Percentiles rank a stretch among this genome's conserved stretches.
Evolutionary conservation across 1,284 basidiomycete species (phyloP).

Genomic region (Cryptococcus hybrid): DNA sequence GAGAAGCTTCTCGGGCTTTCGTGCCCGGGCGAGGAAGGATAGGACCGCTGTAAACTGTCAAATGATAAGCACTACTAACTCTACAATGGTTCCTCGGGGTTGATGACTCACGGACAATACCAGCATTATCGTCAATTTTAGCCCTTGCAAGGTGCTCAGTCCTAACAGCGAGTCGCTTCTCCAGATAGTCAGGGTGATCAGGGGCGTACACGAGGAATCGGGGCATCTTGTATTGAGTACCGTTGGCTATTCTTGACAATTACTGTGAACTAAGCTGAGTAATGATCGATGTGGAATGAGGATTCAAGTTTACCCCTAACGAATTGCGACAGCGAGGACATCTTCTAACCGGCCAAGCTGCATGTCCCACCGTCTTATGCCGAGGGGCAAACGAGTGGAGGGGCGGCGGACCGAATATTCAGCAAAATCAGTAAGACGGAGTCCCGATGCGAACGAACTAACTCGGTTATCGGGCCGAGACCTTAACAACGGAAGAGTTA

Average conservation of each 20-base stretch:
- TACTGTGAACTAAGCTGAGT: neutral
- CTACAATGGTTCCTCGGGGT: neutral
- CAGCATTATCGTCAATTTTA: constrained; percentile 20
- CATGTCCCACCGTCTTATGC: no score
- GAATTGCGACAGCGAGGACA: neutral
- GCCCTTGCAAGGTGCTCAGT: constrained; percentile 30
- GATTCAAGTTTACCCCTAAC: neutral
- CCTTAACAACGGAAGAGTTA: no score
- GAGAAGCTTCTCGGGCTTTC: constrained; percentile 5
- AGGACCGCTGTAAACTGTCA: constrained; percentile 21
- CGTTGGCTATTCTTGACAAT: neutral
- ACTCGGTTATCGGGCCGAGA: no score
- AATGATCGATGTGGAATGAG: neutral
- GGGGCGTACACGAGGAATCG: constrained; percentile 38
- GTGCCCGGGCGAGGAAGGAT: constrained; percentile 16
- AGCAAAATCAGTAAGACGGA: no score
- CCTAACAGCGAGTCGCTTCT: constrained; percentile 38
- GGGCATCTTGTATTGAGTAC: constrained; percentile 12
- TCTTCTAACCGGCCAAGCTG: no score
- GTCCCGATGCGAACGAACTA: no score
- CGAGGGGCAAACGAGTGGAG: no score
- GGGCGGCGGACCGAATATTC: no score
- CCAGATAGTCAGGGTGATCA: constrained; percentile 41
- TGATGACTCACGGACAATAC: constrained; percentile 23
- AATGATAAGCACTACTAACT: neutral